Evolutionary conservation across 805 yeast species (phyloP), one percentile per base, ranked within the genome.

Genomic region (Candida hispaniensis): DNA sequence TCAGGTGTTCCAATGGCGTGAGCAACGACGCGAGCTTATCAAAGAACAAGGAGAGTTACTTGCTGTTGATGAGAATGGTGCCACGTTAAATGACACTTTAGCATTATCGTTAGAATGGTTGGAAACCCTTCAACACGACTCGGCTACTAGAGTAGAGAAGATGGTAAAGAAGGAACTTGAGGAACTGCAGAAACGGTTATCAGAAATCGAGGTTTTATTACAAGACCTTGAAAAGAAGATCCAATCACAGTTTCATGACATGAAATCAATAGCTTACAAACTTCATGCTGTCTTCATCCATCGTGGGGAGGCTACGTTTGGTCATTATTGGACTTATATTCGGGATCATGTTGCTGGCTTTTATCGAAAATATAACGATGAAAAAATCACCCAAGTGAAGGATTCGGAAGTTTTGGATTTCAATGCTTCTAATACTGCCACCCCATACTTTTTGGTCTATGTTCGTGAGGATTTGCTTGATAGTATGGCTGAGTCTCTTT

Each of bases 301-400:
- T 55, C 64, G 95, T 33, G 98, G 98, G 5, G 93, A 85, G 49
- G 97, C 95, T 1, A 75, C 83, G 34, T 88, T 81, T 51, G 98
- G 98, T 2, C 98, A 91, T 56, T 91, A 91, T 56, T 91, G 97
- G 96, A 71, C 88, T 11, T 91, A 88, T 52, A 86, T 91, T 43
- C 73, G 71, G 41, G 97, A 91, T 55, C 71, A 74, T 3, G 67
- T 67, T 43, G 64, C 66, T 12, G 67, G 70, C 17, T 59, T 79
- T 13, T 91, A 74, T 71, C 65, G 95, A 42, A 86, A 83, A 60
- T 91, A 91, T 56, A 91, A 91, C 51, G 98, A 91, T 59, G 97
- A 91, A 49, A 66, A 68, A n/a, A 93, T 91, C n/a, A 73, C 83
- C 2, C 93, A 78, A 44, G 95, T 79, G 1, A 74, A 75, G 41